Conservation (phyloP, 768 basidiomycete species). For the Candolleomyces eurysporus region DNA sequence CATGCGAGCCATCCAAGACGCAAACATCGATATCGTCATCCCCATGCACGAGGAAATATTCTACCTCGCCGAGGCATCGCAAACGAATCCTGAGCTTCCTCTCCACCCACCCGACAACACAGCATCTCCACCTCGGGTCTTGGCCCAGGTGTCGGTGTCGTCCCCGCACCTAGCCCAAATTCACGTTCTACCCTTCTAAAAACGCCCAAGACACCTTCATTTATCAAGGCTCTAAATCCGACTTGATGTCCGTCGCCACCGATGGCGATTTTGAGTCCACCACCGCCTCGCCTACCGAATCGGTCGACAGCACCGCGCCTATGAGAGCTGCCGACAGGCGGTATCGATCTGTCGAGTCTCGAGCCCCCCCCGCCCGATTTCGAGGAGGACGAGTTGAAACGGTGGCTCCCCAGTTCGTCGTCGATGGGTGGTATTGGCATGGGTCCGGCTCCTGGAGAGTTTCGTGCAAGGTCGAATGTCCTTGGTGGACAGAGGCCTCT, state of each 20-base stretch:
- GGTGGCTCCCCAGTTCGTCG: too few species aligned
- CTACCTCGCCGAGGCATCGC: slow-evolving; percentile 16
- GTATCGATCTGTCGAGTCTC: too few species aligned
- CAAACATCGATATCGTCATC: slow-evolving; percentile 16
- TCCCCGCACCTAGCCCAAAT: slow-evolving; percentile 23
- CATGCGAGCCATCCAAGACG: slow-evolving; percentile 9
- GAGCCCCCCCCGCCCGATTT: too few species aligned
- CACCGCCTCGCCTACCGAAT: slow-evolving; percentile 34
- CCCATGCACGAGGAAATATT: slow-evolving; percentile 22
- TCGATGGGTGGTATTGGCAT: too few species aligned
- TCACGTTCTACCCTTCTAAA: slow-evolving; percentile 49
- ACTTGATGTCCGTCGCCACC: slow-evolving; percentile 43
- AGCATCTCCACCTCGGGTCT: too few species aligned
- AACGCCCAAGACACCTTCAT: slow-evolving; percentile 53
- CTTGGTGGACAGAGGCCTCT: not conserved
- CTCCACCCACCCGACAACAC: not conserved
- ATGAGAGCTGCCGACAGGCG: slow-evolving; percentile 32
- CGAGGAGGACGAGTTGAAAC: not conserved
- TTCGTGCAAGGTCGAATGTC: not conserved
- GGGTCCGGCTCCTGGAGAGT: not conserved
- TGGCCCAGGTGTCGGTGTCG: not conserved
- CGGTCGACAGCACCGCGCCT: slow-evolving; percentile 30
- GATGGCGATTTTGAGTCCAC: slow-evolving; percentile 35
- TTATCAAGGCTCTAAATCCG: slow-evolving; percentile 57
- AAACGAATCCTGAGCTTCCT: slow-evolving; percentile 11